Conservation (phyloP, 257 asterid species). For the Forsythia viridissima region DNA sequence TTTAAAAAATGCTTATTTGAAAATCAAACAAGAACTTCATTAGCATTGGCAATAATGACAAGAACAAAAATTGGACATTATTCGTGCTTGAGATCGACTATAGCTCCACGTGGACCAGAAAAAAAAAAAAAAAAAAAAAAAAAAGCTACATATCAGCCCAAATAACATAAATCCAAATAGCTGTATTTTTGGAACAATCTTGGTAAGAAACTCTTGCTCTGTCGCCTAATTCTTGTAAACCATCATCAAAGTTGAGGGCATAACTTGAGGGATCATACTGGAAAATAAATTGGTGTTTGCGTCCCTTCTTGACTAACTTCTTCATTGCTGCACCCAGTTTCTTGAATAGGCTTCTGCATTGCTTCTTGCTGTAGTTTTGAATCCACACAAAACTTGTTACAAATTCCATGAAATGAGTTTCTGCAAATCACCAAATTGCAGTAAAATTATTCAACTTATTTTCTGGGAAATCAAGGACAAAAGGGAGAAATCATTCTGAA, state of each 20-base stretch:
- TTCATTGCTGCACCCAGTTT: constrained; percentile 51
- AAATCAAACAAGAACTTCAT: neutral
- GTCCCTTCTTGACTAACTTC: constrained; percentile 34
- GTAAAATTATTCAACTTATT: no score
- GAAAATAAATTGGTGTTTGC: constrained; percentile 36
- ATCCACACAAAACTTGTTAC: constrained; percentile 32
- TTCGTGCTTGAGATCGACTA: neutral
- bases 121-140: neutral
- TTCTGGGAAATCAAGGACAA: no score
- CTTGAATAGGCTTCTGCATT: constrained; percentile 43
- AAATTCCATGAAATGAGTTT: constrained; percentile 23
- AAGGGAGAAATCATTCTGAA: no score
- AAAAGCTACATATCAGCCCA: constrained; percentile 8
- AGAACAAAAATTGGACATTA: neutral
- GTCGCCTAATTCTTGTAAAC: constrained; percentile 21
- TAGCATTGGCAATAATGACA: neutral
- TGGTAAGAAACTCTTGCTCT: neutral
- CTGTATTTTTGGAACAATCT: constrained; percentile 11
- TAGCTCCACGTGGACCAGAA: no score
- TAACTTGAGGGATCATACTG: constrained; percentile 69
- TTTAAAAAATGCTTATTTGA: neutral
- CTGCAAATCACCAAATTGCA: no score
- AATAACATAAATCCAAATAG: constrained; percentile 36
- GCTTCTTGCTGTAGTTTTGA: constrained; percentile 46
- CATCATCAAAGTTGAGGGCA: constrained; percentile 65